Evolutionary conservation across 371 early-diverging fungal genomes (phyloP), one percentile per base, ranked within the genome.

Genomic region (Nematocida ironsii): DNA sequence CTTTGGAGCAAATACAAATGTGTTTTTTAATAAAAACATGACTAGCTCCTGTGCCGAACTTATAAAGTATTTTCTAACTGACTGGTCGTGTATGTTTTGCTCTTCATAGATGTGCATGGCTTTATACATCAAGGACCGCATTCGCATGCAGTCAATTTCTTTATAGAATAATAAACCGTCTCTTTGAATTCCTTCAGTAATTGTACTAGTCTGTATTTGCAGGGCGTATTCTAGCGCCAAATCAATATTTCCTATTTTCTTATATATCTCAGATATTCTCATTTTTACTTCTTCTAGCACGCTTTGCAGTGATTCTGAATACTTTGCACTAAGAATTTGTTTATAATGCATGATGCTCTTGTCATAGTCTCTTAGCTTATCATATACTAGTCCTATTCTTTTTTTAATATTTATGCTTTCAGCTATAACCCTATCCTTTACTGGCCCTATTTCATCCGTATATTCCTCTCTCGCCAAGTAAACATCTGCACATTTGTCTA

Each of bases 261-360:
- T 71, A 69, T 87, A 85, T 2, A 87, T 83, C 58, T 84, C 70
- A 52, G 84, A 83, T 13, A 87, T 74, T 33, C 74, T 82, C 40
- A 73, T 73, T 55, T 86, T 83, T 13, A 82, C 72, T 48, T 72
- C 70, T 54, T 82, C 72, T 61, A 74, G 72, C 25, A 52, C 57
- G 20, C 44, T 68, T 42, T 54, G 48, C 52, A 40, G 11, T 6
- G 40, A 6, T 7, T 23, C 45, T 40, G 33, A 5, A 20, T 55
- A 64, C 48, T 72, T 20, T 50, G 13, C 4, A 50, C 18, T 18
- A 18, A 87, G 80, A 27, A 83, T 73, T n/a, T 73, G 57, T 20
- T 74, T 83, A 45, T 62, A 84, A 56, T 73, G 62, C 6, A 80
- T 20, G 18, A 83, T 52, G 40, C 83, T 73, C 11, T 80, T 72